These are phyloP conservation scores for Stentor coeruleus DNA, from an alignment of 73 alveolate genomes.

Conservation along the genomic window DNA sequence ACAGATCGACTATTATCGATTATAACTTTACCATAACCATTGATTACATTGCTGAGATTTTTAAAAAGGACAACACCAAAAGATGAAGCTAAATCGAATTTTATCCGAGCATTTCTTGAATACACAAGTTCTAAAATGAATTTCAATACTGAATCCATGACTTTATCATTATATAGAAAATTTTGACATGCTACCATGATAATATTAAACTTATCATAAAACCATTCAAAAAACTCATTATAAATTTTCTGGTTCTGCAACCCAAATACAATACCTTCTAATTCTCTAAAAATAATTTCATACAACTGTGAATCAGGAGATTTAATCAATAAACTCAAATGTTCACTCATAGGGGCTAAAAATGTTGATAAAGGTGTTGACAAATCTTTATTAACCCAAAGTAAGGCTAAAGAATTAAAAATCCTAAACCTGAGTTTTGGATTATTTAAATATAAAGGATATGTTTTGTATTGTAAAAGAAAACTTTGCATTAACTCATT, in stretches of 20 bases:
- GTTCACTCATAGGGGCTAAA: not conserved
- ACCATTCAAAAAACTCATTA: conserved; percentile 23
- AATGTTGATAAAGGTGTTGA: not conserved
- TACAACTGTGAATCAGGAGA: not conserved
- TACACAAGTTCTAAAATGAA: not conserved
- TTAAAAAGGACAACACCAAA: conserved; percentile 16
- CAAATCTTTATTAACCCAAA: conserved; percentile 6
- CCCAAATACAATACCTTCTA: conserved; percentile 18
- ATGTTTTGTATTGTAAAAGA: conserved; percentile 6
- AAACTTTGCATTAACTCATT: conserved; percentile 1
- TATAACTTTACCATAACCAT: not conserved
- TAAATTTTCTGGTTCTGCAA: conserved; percentile 1
- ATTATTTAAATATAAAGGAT: not conserved
- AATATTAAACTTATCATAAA: not conserved
- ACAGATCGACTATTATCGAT: not conserved
- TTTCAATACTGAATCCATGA: not conserved
- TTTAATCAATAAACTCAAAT: not conserved
- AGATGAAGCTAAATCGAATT: conserved; percentile 9
- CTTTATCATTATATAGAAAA: not conserved
- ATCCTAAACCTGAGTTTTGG: not conserved
- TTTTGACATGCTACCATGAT: not conserved
- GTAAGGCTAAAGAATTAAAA: not conserved
- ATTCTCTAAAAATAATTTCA: conserved; percentile 11
- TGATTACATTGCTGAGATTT: conserved; percentile 7
- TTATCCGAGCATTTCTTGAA: conserved; percentile 22